Conservation (phyloP, 2,329 filamentous ascomycete genomes). For the Dothideomycetidae sp. region DNA sequence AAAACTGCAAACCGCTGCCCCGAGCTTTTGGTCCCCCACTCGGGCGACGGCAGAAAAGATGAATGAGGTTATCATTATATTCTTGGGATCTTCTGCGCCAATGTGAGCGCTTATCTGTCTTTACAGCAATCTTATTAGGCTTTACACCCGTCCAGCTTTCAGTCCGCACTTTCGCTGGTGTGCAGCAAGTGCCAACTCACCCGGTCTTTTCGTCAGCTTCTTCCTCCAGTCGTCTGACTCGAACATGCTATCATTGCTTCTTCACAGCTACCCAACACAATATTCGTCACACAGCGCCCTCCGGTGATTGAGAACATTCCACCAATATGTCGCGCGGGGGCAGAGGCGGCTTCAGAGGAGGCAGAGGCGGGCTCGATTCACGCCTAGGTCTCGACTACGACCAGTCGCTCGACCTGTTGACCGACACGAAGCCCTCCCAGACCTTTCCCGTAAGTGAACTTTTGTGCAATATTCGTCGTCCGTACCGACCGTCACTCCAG, state of each 20-base stretch:
- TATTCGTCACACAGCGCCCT: neutral
- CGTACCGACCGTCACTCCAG: neutral
- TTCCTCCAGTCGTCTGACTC: no score
- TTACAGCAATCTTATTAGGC: no score
- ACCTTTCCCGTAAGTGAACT: slow-evolving; percentile 24
- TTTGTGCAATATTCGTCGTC: slow-evolving; percentile 1
- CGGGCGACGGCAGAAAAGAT: neutral
- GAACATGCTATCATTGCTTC: neutral
- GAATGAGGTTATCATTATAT: no score
- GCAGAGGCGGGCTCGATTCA: slow-evolving; percentile 20
- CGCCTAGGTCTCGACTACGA: slow-evolving; percentile 28
- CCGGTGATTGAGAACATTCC: neutral
- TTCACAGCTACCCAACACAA: neutral
- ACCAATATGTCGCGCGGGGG: slow-evolving; percentile 19
- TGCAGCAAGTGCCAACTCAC: neutral
- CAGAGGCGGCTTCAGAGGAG: slow-evolving; percentile 20
- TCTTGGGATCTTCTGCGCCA: no score
- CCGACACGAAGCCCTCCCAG: slow-evolving; percentile 25
- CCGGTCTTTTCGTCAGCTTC: neutral
- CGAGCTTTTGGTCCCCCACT: neutral
- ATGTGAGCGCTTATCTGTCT: no score
- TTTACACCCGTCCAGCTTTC: no score
- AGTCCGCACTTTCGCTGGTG: neutral
- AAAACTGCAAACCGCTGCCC: neutral
- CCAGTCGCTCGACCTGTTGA: slow-evolving; percentile 22